Conservation (phyloP, 352 stramenopile genomes). For the Globisporangium abappressorium region DNA sequence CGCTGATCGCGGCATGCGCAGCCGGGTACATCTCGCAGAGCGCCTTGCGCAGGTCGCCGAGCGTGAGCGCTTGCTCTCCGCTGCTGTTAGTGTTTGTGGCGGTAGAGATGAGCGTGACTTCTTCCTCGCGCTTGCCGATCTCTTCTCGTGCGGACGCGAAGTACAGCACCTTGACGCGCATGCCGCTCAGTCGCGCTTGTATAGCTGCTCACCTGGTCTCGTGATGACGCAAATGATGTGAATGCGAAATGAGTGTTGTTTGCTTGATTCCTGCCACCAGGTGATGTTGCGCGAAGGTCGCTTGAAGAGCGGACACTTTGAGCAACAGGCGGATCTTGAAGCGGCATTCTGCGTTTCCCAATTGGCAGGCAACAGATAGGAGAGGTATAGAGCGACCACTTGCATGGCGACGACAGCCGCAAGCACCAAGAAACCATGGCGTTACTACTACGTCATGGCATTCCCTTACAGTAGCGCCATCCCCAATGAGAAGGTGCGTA, state of each 20-base stretch:
- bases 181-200: constrained; percentile 1
- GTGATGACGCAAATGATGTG: not conserved
- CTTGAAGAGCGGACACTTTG: constrained; percentile 1
- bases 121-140: constrained; percentile 69
- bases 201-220: not conserved
- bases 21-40: constrained; percentile 55
- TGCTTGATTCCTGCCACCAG: not conserved
- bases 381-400: constrained; percentile 12
- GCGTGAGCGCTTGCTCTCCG: constrained; percentile 19
- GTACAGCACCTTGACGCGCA: constrained; percentile 77
- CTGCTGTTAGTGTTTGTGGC: not conserved
- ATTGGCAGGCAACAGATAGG: constrained; percentile 6
- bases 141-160: constrained; percentile 76
- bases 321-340: constrained; percentile 35
- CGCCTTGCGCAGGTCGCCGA: constrained; percentile 36
- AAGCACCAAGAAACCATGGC: constrained; percentile 52
- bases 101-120: constrained; percentile 25
- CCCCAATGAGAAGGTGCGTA: constrained; percentile 40
- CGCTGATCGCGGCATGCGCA: constrained; percentile 36
- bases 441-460: constrained; percentile 62
- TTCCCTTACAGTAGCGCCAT: constrained; percentile 40
- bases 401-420: constrained; percentile 9
- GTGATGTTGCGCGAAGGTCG: constrained; percentile 29
- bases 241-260: not conserved
- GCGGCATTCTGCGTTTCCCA: constrained; percentile 4